Evolutionary conservation across 1,284 basidiomycete species (phyloP).

Genomic region (Boletellus deceptivus): DNA sequence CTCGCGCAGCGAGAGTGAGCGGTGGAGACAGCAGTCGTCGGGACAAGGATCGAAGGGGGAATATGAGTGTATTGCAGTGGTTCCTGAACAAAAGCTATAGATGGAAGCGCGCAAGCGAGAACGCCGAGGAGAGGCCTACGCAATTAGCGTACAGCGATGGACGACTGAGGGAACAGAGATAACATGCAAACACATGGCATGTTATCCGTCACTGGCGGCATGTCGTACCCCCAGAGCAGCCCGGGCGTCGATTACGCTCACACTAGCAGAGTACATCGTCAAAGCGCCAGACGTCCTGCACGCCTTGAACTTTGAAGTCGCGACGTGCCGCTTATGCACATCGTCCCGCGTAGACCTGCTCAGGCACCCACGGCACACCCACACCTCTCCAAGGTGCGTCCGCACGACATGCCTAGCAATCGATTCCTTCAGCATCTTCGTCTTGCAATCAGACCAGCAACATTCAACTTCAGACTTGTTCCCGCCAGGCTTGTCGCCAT

Average conservation of each 20-base stretch:
- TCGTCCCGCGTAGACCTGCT: slow-evolving; percentile 9
- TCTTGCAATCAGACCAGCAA: slow-evolving; percentile 13
- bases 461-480: slow-evolving; percentile 14
- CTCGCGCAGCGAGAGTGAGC: too few species aligned
- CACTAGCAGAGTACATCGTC: slow-evolving; percentile 9
- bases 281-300: slow-evolving; percentile 12
- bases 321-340: slow-evolving; percentile 6
- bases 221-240: slow-evolving; percentile 9
- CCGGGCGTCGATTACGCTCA: slow-evolving; percentile 1
- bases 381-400: slow-evolving; percentile 15
- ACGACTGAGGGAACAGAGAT: neutral
- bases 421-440: slow-evolving; percentile 20
- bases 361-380: slow-evolving; percentile 14
- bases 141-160: too few species aligned
- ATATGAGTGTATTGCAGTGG: too few species aligned
- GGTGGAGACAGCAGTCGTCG: too few species aligned
- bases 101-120: too few species aligned
- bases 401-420: slow-evolving; percentile 15
- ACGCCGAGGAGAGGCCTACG: too few species aligned
- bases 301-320: neutral
- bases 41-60: too few species aligned
- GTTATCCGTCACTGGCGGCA: too few species aligned
- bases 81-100: too few species aligned
- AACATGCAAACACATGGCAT: too few species aligned
- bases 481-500: slow-evolving; percentile 10